Base-by-base conservation (phyloP, 805 yeast species). In the Diddensiella transvaalensis region DNA sequence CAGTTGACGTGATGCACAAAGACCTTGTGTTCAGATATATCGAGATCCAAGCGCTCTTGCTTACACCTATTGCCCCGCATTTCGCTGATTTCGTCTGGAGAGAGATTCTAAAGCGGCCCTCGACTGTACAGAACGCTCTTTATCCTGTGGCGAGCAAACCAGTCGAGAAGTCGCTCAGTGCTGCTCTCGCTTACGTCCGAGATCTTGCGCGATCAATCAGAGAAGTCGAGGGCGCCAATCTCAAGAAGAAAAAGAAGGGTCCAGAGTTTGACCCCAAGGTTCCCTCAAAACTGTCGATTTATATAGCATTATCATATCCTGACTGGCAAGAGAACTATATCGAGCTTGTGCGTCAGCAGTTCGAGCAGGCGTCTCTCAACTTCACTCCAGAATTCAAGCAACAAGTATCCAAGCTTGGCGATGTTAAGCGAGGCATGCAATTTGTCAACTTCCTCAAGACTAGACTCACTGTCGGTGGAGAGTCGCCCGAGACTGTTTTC, bases 401-500 rank as follows among this genome's bases (percentile, higher is more conserved):
- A 52, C 58, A 62, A 46, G 74, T 70, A 22, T 61, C 66, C 44
- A 62, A 67, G 51, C 56, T 68, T 10, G 75, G 74, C 13, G 98
- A 93, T 62, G 87, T 90, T 86, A 93, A 93, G 78, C 84, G 95
- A 60, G 97, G 96, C 51, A 93, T 93, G 98, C 98, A 98, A 51
- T 91, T 90, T 68, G 89, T 93, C 53, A 83, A 91, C 55, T 73
- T 80, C 59, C 74, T 93, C 67, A 90, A 93, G 70, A 87, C 83
- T 64, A 82, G 95, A 72, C 75, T 93, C 57, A 70, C 75, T 35
- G 49, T 56, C 29, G 63, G 62, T 24, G 66, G 66, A 6, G 62
- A 58, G 46, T 69, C 82, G 24, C 82, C 96, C 17, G 80, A 78
- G 46, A 78, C 78, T 45, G 96, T 93, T 22, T 88, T 93, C 76